phyloP scores from a whole-genome alignment of 2,329 filamentous ascomycete species.

The Colletotrichum endophyticum region DNA sequence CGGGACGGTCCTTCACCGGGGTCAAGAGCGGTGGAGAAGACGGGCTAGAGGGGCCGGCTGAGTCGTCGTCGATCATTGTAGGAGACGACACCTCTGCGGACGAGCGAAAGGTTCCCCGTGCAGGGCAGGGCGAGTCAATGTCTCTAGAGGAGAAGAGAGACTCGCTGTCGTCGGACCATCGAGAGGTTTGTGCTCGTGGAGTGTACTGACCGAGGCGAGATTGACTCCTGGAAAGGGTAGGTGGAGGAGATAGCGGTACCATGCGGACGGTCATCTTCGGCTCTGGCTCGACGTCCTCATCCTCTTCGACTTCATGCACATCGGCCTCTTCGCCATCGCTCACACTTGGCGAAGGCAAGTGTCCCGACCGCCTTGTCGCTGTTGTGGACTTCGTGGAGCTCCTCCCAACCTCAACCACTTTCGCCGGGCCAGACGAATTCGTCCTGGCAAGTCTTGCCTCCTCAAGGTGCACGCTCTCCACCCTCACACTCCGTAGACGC shows the following conservation, averaged over 20 bases:
- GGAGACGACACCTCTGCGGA: conserved; percentile 9
- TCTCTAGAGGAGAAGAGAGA: conserved; percentile 14
- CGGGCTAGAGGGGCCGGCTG: not conserved
- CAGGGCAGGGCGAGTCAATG: conserved; percentile 6
- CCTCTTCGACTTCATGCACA: not conserved
- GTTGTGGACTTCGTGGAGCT: conserved; percentile 11
- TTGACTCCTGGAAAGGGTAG: not conserved
- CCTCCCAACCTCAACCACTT: conserved; percentile 14
- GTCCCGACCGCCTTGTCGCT: not conserved
- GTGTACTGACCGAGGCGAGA: not conserved
- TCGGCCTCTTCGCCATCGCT: not conserved
- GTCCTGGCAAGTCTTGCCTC: conserved; percentile 17
- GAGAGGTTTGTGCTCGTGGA: conserved; percentile 6
- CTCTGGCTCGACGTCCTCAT: not conserved
- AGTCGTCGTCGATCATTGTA: conserved; percentile 10
- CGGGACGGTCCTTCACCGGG: conserved; percentile 6
- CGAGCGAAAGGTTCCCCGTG: conserved; percentile 1
- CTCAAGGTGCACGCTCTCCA: conserved; percentile 13
- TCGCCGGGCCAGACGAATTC: conserved; percentile 8
- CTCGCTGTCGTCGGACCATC: conserved; percentile 20
- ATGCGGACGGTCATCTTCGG: not conserved
- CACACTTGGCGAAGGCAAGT: not conserved
- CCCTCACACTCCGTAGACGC: conserved; percentile 1
- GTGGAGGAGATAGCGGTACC: not conserved
- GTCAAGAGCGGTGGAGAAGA: not conserved